phyloP scores from a whole-genome alignment of 2,329 filamentous ascomycete genomes.

The Calcarisporium arbuscula region DNA sequence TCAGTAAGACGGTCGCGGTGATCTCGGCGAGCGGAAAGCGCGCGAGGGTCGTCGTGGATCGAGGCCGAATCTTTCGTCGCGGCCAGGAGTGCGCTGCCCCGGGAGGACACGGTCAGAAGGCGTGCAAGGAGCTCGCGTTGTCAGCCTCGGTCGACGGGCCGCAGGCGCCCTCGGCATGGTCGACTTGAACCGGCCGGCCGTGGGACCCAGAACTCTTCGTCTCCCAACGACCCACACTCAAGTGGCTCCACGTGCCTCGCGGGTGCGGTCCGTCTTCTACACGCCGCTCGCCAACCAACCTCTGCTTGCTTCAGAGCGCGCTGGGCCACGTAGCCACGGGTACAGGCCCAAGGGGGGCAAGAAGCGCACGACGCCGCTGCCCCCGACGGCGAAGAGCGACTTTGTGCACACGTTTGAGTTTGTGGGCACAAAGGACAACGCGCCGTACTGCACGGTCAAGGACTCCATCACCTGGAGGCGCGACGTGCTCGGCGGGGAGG shows the following conservation, averaged over 20 bases:
- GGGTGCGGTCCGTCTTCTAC: slow-evolving; percentile 76
- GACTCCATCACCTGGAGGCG: slow-evolving; percentile 66
- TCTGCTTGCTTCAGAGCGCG: slow-evolving; percentile 65
- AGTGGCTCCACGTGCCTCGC: slow-evolving; percentile 81
- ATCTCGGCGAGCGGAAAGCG: slow-evolving; percentile 51
- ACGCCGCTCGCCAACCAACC: slow-evolving; percentile 71
- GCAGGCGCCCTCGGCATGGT: slow-evolving; percentile 79
- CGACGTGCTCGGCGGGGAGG: slow-evolving; percentile 67
- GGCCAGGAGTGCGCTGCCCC: slow-evolving; percentile 64
- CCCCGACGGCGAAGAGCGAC: slow-evolving; percentile 39
- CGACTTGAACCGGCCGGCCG: slow-evolving; percentile 54
- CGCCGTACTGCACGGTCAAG: slow-evolving; percentile 65
- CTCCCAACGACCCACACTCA: slow-evolving; percentile 81
- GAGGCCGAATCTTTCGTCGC: slow-evolving; percentile 74
- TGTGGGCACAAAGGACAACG: slow-evolving; percentile 67
- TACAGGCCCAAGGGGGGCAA: slow-evolving; percentile 46
- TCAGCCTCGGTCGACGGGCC: slow-evolving; percentile 77
- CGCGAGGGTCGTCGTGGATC: slow-evolving; percentile 64
- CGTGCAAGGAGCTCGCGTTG: slow-evolving; percentile 61
- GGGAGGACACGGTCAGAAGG: no score
- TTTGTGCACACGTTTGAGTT: slow-evolving; percentile 72
- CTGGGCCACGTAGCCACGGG: slow-evolving; percentile 76
- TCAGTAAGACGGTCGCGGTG: slow-evolving; percentile 51
- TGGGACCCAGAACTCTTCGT: slow-evolving; percentile 84
- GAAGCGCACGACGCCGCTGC: slow-evolving; percentile 33